These are phyloP conservation scores for Pelargonium fulgidum DNA, from an alignment of 441 rosid species.

Conservation along the genomic window DNA sequence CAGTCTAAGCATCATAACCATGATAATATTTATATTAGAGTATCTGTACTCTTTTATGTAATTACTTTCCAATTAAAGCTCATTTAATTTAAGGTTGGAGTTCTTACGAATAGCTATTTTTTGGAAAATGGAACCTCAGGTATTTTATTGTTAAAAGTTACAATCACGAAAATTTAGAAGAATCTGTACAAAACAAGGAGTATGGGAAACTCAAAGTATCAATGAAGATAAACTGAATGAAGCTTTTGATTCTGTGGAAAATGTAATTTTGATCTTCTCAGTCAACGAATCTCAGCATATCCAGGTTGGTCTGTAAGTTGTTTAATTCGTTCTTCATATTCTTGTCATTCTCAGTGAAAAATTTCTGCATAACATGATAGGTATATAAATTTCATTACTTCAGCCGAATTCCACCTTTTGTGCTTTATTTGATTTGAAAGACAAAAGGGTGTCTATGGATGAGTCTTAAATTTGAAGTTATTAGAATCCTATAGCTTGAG, in stretches of 20 bases:
- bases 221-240: slow-evolving; percentile 94
- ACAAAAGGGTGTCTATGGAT: too few species aligned
- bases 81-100: neutral
- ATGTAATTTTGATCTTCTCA: slow-evolving; percentile 85
- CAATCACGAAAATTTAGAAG: slow-evolving; percentile 94
- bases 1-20: too few species aligned
- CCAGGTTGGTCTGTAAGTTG: slow-evolving; percentile 54
- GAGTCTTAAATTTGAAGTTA: too few species aligned
- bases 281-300: slow-evolving; percentile 97
- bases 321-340: too few species aligned
- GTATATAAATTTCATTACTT: too few species aligned
- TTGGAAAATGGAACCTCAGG: slow-evolving; percentile 42
- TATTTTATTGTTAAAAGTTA: slow-evolving; percentile 97
- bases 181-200: slow-evolving; percentile 99
- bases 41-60: too few species aligned
- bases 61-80: neutral
- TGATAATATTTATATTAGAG: too few species aligned
- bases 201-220: slow-evolving; percentile 99
- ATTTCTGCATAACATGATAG: too few species aligned
- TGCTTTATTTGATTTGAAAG: too few species aligned
- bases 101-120: slow-evolving; percentile 15
- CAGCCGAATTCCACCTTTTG: too few species aligned
- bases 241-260: slow-evolving; percentile 88
- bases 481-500: too few species aligned
- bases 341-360: too few species aligned